phyloP scores from a whole-genome alignment of 1,139 yeast genomes.

The Blastobotrys ciferrii region DNA sequence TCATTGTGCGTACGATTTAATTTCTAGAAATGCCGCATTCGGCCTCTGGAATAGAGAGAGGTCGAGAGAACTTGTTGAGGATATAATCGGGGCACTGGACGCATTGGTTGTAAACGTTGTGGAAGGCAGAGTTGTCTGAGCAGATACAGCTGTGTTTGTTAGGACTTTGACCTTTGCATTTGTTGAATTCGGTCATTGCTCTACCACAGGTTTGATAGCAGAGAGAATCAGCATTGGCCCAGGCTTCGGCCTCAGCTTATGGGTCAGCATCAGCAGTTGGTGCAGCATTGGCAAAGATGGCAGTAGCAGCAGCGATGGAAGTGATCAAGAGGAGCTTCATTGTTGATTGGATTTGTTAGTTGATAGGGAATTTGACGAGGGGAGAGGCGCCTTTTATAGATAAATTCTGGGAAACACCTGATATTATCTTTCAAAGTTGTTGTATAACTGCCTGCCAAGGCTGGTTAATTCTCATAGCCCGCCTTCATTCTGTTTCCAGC shows the following conservation, averaged over 20 bases:
- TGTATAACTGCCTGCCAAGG: background rate
- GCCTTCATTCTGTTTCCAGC: too few species aligned
- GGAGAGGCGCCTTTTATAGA: background rate
- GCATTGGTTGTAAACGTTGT: background rate
- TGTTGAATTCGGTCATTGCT: constrained; percentile 2
- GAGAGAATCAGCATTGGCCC: too few species aligned
- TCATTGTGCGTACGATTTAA: too few species aligned
- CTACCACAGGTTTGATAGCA: background rate
- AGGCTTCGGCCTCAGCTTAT: background rate
- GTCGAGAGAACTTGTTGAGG: background rate
- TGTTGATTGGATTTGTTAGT: background rate
- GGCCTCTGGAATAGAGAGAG: background rate
- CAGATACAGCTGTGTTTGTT: constrained; percentile 1
- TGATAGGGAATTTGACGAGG: background rate
- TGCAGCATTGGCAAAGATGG: background rate
- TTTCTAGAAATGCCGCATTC: too few species aligned
- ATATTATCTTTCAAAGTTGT: background rate
- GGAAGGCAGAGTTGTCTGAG: background rate
- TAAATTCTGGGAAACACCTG: too few species aligned
- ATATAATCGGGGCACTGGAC: background rate
- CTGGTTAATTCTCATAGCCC: too few species aligned
- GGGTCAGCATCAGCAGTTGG: background rate
- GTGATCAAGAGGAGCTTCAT: background rate
- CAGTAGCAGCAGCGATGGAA: background rate
- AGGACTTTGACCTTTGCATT: constrained; percentile 1